A percentile compares a stretch with the other conserved stretches of the same genome.
Evolutionary conservation across 2,329 filamentous ascomycete genomes (phyloP).

Genomic region (Aspergillus fijiensis): DNA sequence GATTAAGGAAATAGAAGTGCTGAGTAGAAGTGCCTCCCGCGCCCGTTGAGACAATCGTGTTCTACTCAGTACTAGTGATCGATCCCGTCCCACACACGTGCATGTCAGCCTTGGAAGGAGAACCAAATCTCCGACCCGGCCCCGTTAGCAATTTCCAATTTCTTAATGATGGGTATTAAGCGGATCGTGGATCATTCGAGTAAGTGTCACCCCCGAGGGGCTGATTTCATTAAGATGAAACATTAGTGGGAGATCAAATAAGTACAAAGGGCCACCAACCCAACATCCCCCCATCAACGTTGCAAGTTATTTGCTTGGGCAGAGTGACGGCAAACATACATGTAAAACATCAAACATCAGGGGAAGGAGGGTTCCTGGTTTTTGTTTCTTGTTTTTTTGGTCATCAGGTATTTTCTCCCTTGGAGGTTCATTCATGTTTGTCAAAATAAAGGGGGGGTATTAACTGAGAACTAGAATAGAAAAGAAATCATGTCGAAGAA

Average conservation of each 20-base stretch:
- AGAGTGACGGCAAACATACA: too few species aligned
- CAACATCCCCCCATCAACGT: background rate
- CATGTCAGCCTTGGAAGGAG: background rate
- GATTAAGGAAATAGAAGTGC: too few species aligned
- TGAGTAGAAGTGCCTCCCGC: background rate
- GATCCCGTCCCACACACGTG: background rate
- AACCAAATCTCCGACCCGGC: background rate
- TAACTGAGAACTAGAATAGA: background rate
- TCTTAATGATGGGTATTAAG: background rate
- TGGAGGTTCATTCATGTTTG: background rate
- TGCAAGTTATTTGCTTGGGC: background rate
- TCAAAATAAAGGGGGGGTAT: background rate
- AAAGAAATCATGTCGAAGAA: background rate
- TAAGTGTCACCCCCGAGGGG: background rate
- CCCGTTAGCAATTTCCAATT: background rate
- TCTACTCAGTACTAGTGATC: background rate
- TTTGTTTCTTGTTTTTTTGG: background rate
- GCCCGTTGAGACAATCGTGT: background rate
- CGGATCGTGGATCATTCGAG: background rate
- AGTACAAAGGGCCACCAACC: background rate
- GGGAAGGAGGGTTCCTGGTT: background rate
- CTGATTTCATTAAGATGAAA: background rate
- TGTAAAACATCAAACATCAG: too few species aligned
- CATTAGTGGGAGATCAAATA: conserved; percentile 4
- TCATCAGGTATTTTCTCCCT: background rate